These are phyloP conservation scores for Aspergillus quadricinctus DNA, from an alignment of 2,329 filamentous ascomycete genomes.

Conservation along the genomic window DNA sequence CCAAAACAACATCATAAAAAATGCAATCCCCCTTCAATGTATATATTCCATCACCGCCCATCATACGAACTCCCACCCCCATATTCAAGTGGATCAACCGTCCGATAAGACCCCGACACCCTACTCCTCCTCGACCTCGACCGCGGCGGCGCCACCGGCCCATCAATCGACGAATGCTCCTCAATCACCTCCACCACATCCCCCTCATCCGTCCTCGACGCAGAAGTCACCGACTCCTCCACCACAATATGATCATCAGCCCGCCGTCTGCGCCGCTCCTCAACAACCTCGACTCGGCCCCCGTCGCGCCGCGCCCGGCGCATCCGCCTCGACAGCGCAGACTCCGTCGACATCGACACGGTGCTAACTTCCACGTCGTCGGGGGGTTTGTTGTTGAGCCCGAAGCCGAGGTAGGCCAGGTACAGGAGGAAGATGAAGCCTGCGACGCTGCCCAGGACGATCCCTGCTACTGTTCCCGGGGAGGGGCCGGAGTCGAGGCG, in stretches of 20 bases:
- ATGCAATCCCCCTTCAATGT: not conserved
- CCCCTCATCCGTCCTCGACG: slow-evolving; percentile 20
- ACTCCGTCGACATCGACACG: slow-evolving; percentile 22
- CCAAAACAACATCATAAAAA: not conserved
- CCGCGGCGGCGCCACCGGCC: slow-evolving; percentile 25
- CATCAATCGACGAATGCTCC: slow-evolving; percentile 42
- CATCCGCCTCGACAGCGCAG: slow-evolving; percentile 12
- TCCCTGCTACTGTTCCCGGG: slow-evolving; percentile 57
- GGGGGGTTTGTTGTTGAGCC: slow-evolving; percentile 27
- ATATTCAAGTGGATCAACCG: slow-evolving; percentile 42
- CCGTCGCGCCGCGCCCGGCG: slow-evolving; percentile 3
- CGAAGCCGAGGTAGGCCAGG: slow-evolving; percentile 49
- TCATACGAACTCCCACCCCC: slow-evolving; percentile 26
- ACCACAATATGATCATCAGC: slow-evolving; percentile 22
- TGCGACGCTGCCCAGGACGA: slow-evolving; percentile 46
- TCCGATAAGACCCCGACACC: slow-evolving; percentile 45
- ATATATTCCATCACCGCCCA: not conserved
- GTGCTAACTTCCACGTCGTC: slow-evolving; percentile 11
- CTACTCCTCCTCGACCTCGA: slow-evolving; percentile 34
- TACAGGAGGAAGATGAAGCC: slow-evolving; percentile 53
- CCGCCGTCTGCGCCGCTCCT: slow-evolving; percentile 24
- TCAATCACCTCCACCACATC: slow-evolving; percentile 58
- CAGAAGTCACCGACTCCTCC: slow-evolving; percentile 30
- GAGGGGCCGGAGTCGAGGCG: slow-evolving; percentile 49
- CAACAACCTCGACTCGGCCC: slow-evolving; percentile 25